Percentiles rank a stretch among this genome's conserved stretches.
Conservation (phyloP, 2,329 filamentous ascomycete species). For the Diplodia sapinea region DNA sequence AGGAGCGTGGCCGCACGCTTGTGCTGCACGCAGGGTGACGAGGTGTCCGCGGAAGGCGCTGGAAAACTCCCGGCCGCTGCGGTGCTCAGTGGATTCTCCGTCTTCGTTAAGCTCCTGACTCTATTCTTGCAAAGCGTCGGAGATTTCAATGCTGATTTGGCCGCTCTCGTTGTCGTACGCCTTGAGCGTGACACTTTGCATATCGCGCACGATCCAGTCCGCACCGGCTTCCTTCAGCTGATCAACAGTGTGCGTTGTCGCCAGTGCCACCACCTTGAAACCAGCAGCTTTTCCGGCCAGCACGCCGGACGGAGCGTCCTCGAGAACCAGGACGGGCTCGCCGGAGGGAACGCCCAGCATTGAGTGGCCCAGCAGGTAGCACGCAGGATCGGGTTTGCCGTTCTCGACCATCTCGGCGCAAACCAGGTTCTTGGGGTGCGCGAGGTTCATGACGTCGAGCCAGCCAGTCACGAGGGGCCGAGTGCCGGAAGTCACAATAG, state of each 20-base stretch:
- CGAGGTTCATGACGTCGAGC: slow-evolving; percentile 56
- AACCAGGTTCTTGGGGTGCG: slow-evolving; percentile 55
- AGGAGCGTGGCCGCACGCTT: slow-evolving; percentile 4
- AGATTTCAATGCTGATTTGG: slow-evolving; percentile 71
- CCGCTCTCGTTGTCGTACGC: slow-evolving; percentile 61
- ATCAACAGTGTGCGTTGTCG: slow-evolving; percentile 79
- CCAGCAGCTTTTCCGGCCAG: slow-evolving; percentile 82
- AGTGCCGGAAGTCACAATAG: slow-evolving; percentile 69
- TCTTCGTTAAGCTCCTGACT: slow-evolving; percentile 27
- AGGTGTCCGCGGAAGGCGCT: slow-evolving; percentile 5
- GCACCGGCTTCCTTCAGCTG: slow-evolving; percentile 77
- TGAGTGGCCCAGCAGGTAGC: slow-evolving; percentile 53
- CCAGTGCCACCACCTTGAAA: slow-evolving; percentile 81
- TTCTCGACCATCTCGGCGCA: slow-evolving; percentile 56
- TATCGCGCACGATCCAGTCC: slow-evolving; percentile 84
- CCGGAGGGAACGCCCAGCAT: slow-evolving; percentile 50
- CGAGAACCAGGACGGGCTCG: slow-evolving; percentile 71
- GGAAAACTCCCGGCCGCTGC: slow-evolving; percentile 5
- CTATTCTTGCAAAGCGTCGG: slow-evolving; percentile 59
- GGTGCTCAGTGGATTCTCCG: slow-evolving; percentile 19
- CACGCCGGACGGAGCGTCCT: slow-evolving; percentile 89
- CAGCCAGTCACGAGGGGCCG: slow-evolving; percentile 56
- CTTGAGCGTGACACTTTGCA: slow-evolving; percentile 72
- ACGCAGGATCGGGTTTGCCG: slow-evolving; percentile 59
- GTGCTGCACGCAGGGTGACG: slow-evolving; percentile 23